Evolutionary conservation across 352 stramenopile species (phyloP), one percentile per base, ranked within the genome.

Genomic region (Globisporangium perplexum): DNA sequence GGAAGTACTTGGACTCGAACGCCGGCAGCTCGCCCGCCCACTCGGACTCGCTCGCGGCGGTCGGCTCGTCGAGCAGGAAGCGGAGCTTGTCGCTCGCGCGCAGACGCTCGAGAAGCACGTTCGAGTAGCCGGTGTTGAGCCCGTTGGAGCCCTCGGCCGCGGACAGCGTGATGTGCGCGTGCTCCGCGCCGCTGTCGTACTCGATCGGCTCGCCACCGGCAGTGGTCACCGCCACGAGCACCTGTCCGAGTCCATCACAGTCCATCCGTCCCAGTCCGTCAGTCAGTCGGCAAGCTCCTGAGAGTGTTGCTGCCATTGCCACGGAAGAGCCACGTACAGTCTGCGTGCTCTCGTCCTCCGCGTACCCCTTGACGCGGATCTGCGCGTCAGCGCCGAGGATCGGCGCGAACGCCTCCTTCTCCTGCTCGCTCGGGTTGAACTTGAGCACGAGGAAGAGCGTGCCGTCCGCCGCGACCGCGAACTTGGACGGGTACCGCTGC

Each of bases 31-130:
- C 69, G n/a, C 81, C 83, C 10, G 28, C 65, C 81, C 78, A 90
- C 49, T 83, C 53, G 17, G 3, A 24, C 39, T 44, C 38, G 7
- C 23, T 20, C 24, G 17, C 31, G 12, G 50, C 35, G 3, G 60
- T 31, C 7, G 56, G 33, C 18, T 72, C 63, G 7, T 84, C 71
- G 36, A 88, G 60, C 44, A 89, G 33, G 23, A 72, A 75, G 20
- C 63, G 53, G 24, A 89, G 66, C 67, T 83, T 75, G 49, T 83
- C 78, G 44, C 68, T 79, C 24, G 72, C 76, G 18, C 77, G 74
- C 6, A 93, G 70, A 22, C 83, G 78, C 63, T 93, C 83, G 39
- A 93, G 69, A 46, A 93, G 63, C 47, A 93, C 78, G 49, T 76
- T 87, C 38, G 80, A 70, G 63, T 80, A 76, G n/a, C 72, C 79